phyloP scores from a whole-genome alignment of 176 grass and related monocot genomes.

The Bolboschoenus planiculmis region DNA sequence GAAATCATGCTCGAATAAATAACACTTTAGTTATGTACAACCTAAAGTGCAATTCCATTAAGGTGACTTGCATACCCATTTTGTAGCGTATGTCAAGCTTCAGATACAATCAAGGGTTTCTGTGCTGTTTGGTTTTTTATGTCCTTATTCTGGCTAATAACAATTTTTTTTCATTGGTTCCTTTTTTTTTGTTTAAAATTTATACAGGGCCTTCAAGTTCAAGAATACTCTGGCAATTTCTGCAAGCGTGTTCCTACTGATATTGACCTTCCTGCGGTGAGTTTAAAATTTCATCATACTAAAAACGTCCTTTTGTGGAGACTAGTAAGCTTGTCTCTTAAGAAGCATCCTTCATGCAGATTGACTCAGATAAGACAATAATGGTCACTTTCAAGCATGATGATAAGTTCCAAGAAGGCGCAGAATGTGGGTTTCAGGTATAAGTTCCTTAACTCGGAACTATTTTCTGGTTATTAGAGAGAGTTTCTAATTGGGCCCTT shows the following conservation, averaged over 20 bases:
- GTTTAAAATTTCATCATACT: conserved; percentile 10
- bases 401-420: conserved; percentile 77
- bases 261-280: conserved; percentile 74
- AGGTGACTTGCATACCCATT: not conserved
- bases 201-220: conserved; percentile 74
- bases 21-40: not conserved
- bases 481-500: not conserved
- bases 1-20: not conserved
- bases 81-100: not conserved
- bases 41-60: not conserved
- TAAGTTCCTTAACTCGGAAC: not conserved
- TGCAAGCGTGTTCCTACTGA: conserved; percentile 92
- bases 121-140: not conserved
- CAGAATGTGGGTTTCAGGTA: conserved; percentile 92
- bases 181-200: not conserved
- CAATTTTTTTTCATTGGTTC: conserved; percentile 1
- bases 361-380: conserved; percentile 81
- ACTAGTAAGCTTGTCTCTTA: conserved; percentile 9
- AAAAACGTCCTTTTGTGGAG: not conserved
- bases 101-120: no score
- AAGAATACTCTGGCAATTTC: conserved; percentile 75
- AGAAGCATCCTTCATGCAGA: conserved; percentile 35
- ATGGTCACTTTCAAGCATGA: conserved; percentile 98
- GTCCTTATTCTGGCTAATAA: not conserved
- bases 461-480: not conserved